phyloP scores from a whole-genome alignment of 2,329 filamentous ascomycete species.

The Lasiodiplodia sp. region DNA sequence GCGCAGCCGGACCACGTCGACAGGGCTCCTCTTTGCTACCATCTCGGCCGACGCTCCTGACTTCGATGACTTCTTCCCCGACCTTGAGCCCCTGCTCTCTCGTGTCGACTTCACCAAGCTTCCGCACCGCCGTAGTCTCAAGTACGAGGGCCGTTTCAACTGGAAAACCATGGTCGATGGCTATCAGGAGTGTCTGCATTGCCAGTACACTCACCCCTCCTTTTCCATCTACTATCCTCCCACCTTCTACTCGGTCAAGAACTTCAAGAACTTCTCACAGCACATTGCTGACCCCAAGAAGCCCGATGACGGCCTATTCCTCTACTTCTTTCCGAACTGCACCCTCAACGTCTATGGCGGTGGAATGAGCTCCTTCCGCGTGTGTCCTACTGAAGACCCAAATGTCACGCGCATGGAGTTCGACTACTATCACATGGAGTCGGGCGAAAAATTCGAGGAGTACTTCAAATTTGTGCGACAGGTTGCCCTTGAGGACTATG shows the following conservation, averaged over 20 bases:
- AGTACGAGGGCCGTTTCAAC: constrained; percentile 65
- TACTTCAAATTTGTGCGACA: constrained; percentile 65
- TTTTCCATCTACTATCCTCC: constrained; percentile 64
- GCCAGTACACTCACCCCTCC: constrained; percentile 65
- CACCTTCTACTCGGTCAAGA: constrained; percentile 62
- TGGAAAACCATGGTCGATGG: constrained; percentile 69
- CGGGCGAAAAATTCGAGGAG: constrained; percentile 62
- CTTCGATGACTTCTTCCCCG: constrained; percentile 63
- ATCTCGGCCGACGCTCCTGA: constrained; percentile 56
- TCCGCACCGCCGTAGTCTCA: constrained; percentile 60
- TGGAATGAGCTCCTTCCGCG: constrained; percentile 64
- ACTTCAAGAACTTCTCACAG: constrained; percentile 63
- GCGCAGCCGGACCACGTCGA: constrained; percentile 55
- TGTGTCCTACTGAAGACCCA: constrained; percentile 60
- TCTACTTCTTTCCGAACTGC: constrained; percentile 66
- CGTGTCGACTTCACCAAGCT: constrained; percentile 63
- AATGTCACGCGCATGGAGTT: constrained; percentile 64
- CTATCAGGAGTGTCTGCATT: constrained; percentile 66
- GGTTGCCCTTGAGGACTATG: constrained; percentile 64
- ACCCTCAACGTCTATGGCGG: constrained; percentile 66
- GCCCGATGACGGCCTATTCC: constrained; percentile 61
- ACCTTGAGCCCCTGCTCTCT: constrained; percentile 57
- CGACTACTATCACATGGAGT: constrained; percentile 63
- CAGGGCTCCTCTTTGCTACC: constrained; percentile 61
- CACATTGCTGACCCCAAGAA: constrained; percentile 63